Conservation (phyloP, 2,329 filamentous ascomycete genomes). For the Ophiocordyceps camponoti-floridani region DNA sequence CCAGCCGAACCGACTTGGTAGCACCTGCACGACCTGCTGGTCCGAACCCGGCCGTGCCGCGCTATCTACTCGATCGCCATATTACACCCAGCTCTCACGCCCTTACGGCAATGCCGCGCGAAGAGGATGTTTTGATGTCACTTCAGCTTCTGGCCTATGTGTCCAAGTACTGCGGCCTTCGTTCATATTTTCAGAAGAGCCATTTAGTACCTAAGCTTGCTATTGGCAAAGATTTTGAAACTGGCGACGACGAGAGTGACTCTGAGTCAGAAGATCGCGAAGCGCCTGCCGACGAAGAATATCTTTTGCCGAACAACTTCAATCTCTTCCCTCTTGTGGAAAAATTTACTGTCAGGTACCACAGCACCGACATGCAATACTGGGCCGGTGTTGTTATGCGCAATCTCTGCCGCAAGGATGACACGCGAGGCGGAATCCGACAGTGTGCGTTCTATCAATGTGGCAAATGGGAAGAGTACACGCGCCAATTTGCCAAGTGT, state of each 20-base stretch:
- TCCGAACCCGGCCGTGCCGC: conserved; percentile 53
- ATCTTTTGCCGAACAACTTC: conserved; percentile 80
- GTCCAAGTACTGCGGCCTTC: conserved; percentile 93
- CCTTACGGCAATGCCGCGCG: conserved; percentile 80
- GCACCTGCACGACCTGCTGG: conserved; percentile 60
- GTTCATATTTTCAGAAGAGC: conserved; percentile 87
- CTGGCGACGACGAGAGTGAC: conserved; percentile 57
- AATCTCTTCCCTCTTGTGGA: conserved; percentile 98
- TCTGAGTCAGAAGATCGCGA: conserved; percentile 21
- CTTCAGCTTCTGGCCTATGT: conserved; percentile 92
- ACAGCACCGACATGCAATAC: conserved; percentile 96
- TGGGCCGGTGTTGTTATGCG: conserved; percentile 99
- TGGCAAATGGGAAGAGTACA: conserved; percentile 95
- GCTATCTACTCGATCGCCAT: conserved; percentile 62
- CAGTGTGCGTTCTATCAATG: conserved; percentile 98
- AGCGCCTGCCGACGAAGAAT: conserved; percentile 64
- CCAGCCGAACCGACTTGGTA: conserved; percentile 49
- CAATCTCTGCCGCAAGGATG: conserved; percentile 95
- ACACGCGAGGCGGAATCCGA: conserved; percentile 79
- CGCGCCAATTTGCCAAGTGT: conserved; percentile 94
- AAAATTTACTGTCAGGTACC: conserved; percentile 91
- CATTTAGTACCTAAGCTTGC: conserved; percentile 85
- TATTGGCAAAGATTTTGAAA: conserved; percentile 68
- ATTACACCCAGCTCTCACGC: conserved; percentile 53
- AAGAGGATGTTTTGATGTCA: conserved; percentile 97